phyloP scores from a whole-genome alignment of 2,329 filamentous ascomycete genomes.

The Coniosporium tulheliwenetii region DNA sequence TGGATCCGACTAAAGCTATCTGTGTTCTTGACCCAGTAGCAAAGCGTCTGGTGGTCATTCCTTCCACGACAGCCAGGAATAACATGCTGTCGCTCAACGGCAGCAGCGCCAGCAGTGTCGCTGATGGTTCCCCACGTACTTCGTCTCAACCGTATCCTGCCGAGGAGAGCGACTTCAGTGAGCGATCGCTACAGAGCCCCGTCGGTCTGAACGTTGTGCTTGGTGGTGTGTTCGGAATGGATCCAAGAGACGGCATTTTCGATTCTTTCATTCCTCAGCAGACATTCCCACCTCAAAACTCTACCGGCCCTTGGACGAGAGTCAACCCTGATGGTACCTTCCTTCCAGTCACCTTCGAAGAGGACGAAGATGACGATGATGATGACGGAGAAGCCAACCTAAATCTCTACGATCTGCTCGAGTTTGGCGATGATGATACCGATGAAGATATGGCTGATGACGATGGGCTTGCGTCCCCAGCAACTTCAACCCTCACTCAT shows the following conservation, averaged over 20 bases:
- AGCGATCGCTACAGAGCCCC: slow-evolving; percentile 14
- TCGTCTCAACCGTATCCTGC: slow-evolving; percentile 18
- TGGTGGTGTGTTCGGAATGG: slow-evolving; percentile 44
- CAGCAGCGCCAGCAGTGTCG: slow-evolving; percentile 20
- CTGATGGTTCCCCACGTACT: slow-evolving; percentile 18
- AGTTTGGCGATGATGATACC: slow-evolving; percentile 48
- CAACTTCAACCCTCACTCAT: slow-evolving; percentile 25
- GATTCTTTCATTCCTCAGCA: slow-evolving; percentile 32
- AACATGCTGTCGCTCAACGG: slow-evolving; percentile 10
- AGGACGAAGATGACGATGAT: slow-evolving; percentile 23
- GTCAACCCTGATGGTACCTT: slow-evolving; percentile 38
- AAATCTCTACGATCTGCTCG: slow-evolving; percentile 58
- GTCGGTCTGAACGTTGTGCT: slow-evolving; percentile 60
- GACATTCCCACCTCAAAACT: slow-evolving; percentile 57
- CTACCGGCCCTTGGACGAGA: slow-evolving; percentile 54
- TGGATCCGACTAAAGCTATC: slow-evolving; percentile 20
- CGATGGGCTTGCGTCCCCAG: slow-evolving; percentile 34
- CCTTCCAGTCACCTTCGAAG: slow-evolving; percentile 22
- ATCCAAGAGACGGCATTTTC: slow-evolving; percentile 26
- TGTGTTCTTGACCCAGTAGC: slow-evolving; percentile 24
- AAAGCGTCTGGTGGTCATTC: slow-evolving; percentile 25
- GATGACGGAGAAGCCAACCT: slow-evolving; percentile 44
- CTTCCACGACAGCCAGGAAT: slow-evolving; percentile 13
- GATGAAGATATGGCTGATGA: slow-evolving; percentile 34
- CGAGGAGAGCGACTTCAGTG: slow-evolving; percentile 22